Evolutionary conservation across 1,139 yeast species (phyloP), one percentile per base, ranked within the genome.

Genomic region (Kluyveromyces sp.): DNA sequence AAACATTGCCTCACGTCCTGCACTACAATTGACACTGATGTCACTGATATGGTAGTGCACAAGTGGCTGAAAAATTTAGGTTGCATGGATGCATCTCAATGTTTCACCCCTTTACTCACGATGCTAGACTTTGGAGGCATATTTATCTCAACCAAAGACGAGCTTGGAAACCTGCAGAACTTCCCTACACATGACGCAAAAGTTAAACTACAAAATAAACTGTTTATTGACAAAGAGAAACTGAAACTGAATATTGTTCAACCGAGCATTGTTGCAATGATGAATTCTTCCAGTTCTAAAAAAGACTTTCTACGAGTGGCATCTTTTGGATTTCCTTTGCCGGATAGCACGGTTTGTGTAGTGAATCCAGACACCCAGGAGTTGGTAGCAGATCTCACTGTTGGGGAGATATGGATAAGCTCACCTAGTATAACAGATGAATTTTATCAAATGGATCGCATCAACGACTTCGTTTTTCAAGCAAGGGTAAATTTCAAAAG

Each of bases 61-160:
- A 74, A 97, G 49, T 92, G 95, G 85, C 71, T 92, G 44, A 77
- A 83, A 49, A 97, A 97, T 2, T 66, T 92, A 46, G 98, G 98
- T 0, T 88, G 95, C 58, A 75, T 71, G 44, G 77, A 77, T 43
- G 83, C 95, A 0, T 75, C 83, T 35, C 78, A 80, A 46, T 86
- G 89, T 2, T 81, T 89, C 22, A 83, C 95, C 1, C 99, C 99
- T 0, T 77, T 94, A 73, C 69, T 94, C 38, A 85, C 96, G 0
- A 67, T 92, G 43, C 79, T 87, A 52, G 98, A 92, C 57, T 94
- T 88, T 58, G 98, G 98, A 29, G 99, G 99, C 2, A 86, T 92
- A 80, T 92, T 89, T 3, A 80, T 92, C 16, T 80, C 96, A 0
- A 75, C 88, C 73, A 73, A 95, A 52, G 99, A 92, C 61, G 89